Conservation (phyloP, 495 filamentous ascomycete species). For the Alectoria sarmentosa region DNA sequence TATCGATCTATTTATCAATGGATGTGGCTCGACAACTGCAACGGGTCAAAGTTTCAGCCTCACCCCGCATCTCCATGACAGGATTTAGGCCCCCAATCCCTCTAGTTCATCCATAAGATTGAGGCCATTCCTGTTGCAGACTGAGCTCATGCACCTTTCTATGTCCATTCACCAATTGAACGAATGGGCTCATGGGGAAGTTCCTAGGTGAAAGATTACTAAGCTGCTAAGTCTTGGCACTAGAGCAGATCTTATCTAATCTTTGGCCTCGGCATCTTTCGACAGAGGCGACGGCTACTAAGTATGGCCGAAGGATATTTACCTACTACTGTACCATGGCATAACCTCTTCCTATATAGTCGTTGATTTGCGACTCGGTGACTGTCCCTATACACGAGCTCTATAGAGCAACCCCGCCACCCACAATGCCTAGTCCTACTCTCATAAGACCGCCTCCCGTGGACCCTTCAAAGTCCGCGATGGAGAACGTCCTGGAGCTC, state of each 20-base stretch:
- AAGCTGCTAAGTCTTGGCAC: no score
- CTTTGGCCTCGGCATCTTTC: conserved; percentile 11
- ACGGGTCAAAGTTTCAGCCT: no score
- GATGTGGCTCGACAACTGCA: no score
- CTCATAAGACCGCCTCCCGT: conserved; percentile 68
- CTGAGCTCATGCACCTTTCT: no score
- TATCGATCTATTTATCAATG: no score
- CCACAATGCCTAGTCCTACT: conserved; percentile 41
- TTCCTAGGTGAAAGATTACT: no score
- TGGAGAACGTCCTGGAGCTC: conserved; percentile 85
- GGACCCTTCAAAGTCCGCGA: conserved; percentile 64
- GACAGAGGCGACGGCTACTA: neutral
- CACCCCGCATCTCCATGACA: no score
- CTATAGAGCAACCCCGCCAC: neutral
- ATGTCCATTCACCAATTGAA: no score
- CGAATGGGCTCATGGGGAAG: no score
- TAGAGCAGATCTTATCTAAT: neutral
- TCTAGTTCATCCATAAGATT: no score
- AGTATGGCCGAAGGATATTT: neutral
- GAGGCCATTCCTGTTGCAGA: no score
- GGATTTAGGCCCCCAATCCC: no score
- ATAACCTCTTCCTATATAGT: neutral
- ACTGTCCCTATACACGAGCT: neutral
- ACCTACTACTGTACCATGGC: neutral
- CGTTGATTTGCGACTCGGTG: neutral